Base-by-base conservation (phyloP, 768 basidiomycete species). In the Phlebiopsis gigantea region DNA sequence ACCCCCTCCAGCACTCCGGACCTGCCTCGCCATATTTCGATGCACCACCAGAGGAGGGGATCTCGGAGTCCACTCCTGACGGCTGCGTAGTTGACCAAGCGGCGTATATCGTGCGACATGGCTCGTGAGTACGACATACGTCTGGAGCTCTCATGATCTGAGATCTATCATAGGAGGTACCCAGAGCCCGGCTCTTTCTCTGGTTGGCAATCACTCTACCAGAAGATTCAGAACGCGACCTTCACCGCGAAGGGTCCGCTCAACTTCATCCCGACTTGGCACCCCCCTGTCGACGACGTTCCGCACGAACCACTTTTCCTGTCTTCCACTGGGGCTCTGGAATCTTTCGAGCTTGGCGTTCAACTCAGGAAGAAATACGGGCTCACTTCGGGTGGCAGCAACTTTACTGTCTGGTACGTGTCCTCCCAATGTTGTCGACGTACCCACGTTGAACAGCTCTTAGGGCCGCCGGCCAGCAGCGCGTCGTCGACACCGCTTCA, bases 21-120 rank as follows among this genome's bases (percentile, higher is more conserved):
- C 65, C 71, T 1, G 72, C 74, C 0, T 73, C 73, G 1, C 76
- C 76, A 1, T 78, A 76, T 59, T 78, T 77, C 52, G 69, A 73
- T 45, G 75, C 76, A 4, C 75, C 77, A 0, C 65, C 71, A 2
- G 75, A 72, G 55, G 65, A 62, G 22, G 73, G 70, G 9, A 70
- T 77, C 30, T 45, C 68, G 0, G 22, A 46, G 4, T 59, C 63
- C 1, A 74, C 71, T 2, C 76, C 77, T 2, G 50, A 63, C 1
- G 73, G 72, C 22, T 78, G 76, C 55, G 61, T 65, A 1, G 74
- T 78, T 0, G 75, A 77, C 31, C 75, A 75, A 57, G 75, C 76
- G 0, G 75, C 75, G 3, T 78, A 76, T 54, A 75, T 77, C 14
- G 55, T 75, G 1, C 71, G 77, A 0, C 77, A 78, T 58, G 76